phyloP scores from a whole-genome alignment of 495 filamentous ascomycete species.

The Penicillium mononematosum region DNA sequence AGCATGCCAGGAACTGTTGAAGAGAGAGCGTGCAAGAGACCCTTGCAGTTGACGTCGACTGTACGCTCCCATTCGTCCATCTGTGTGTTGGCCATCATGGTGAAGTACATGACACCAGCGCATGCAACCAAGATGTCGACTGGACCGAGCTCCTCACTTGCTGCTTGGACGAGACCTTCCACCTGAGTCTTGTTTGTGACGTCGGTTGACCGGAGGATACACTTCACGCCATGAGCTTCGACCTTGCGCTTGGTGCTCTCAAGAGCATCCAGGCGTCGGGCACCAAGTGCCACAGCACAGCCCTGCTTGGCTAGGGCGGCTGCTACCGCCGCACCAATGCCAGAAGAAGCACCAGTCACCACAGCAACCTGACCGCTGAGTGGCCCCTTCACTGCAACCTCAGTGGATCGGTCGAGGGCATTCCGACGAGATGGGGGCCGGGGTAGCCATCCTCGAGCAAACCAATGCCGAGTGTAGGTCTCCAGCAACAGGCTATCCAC shows the following conservation, averaged over 20 bases:
- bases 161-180: constrained; percentile 51
- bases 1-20: constrained; percentile 63
- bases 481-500: constrained; percentile 59
- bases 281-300: constrained; percentile 60
- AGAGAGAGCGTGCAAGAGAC: constrained; percentile 60
- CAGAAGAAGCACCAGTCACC: constrained; percentile 51
- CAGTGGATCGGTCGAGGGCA: constrained; percentile 32
- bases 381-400: constrained; percentile 41
- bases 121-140: constrained; percentile 67
- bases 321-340: constrained; percentile 52
- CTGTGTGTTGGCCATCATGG: constrained; percentile 66
- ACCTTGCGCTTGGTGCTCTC: constrained; percentile 55
- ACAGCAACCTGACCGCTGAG: constrained; percentile 54
- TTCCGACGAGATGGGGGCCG: constrained; percentile 47
- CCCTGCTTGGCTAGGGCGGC: constrained; percentile 53
- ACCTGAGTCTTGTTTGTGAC: constrained; percentile 57
- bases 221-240: constrained; percentile 49
- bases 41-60: constrained; percentile 72
- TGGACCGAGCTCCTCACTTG: constrained; percentile 56
- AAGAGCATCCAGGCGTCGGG: constrained; percentile 59
- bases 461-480: constrained; percentile 69
- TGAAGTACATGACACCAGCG: constrained; percentile 74
- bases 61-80: constrained; percentile 67
- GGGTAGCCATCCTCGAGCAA: constrained; percentile 64
- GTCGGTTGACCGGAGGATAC: constrained; percentile 59